Percentiles rank a stretch among this genome's conserved stretches.
Evolutionary conservation across 495 filamentous ascomycete species (phyloP).

Genomic region (Saxispiralis lemnorum): DNA sequence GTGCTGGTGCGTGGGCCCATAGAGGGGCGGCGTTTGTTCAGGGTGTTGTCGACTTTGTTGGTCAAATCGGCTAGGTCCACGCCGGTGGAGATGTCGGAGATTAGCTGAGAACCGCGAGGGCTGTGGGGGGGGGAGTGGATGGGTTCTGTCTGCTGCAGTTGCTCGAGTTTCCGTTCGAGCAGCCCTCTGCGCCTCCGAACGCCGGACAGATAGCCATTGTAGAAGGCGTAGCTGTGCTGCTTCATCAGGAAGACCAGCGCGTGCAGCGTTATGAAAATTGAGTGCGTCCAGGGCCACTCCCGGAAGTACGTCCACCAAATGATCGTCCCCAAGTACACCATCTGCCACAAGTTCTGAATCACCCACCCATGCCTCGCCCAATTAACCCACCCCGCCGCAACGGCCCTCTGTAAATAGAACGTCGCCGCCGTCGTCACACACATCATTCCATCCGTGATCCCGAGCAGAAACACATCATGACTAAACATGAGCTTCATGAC

Average conservation of each 20-base stretch:
- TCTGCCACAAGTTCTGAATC: conserved; percentile 53
- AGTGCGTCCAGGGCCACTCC: conserved; percentile 63
- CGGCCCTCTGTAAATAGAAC: conserved; percentile 39
- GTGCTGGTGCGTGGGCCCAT: conserved; percentile 21
- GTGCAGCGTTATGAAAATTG: conserved; percentile 55
- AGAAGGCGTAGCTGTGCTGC: conserved; percentile 58
- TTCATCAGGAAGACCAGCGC: conserved; percentile 60
- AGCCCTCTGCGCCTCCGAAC: conserved; percentile 32
- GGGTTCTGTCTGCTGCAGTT: conserved; percentile 25
- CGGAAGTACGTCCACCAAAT: conserved; percentile 43
- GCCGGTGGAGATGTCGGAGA: conserved; percentile 19
- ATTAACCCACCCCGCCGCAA: conserved; percentile 34
- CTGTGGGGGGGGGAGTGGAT: conserved; percentile 16
- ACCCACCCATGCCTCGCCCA: conserved; percentile 52
- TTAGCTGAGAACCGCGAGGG: conserved; percentile 8
- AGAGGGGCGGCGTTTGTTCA: conserved; percentile 28
- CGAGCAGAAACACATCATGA: conserved; percentile 45
- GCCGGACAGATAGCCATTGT: conserved; percentile 55
- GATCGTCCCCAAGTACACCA: conserved; percentile 36
- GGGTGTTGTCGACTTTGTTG: background rate
- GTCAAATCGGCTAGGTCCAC: conserved; percentile 15
- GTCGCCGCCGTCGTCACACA: conserved; percentile 40
- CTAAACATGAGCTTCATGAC: conserved; percentile 50
- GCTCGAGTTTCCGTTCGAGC: conserved; percentile 28
- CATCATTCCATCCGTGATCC: conserved; percentile 49